These are phyloP conservation scores for Candida silvicultrix DNA, from an alignment of 805 yeast genomes.

Conservation along the genomic window DNA sequence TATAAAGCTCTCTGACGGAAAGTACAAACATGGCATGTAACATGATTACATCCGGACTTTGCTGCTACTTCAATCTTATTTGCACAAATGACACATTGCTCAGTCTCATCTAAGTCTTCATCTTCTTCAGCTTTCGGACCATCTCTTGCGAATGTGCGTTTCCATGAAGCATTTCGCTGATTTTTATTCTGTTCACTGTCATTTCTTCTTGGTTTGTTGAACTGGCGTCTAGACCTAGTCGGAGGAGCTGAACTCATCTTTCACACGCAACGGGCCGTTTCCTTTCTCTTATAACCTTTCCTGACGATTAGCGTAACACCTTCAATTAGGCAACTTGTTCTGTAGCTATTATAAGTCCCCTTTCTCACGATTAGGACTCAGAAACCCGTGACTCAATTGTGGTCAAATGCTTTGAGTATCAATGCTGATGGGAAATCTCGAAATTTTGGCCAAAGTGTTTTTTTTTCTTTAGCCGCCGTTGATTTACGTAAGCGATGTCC, in stretches of 20 bases:
- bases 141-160: conserved; percentile 10
- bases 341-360: too few species aligned
- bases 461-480: too few species aligned
- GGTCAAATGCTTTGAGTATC: too few species aligned
- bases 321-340: too few species aligned
- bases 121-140: conserved; percentile 12
- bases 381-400: too few species aligned
- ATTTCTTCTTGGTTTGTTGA: conserved; percentile 2
- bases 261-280: not conserved
- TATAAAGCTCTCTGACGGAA: conserved; percentile 80
- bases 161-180: conserved; percentile 9
- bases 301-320: too few species aligned
- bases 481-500: too few species aligned
- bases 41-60: conserved; percentile 77
- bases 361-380: too few species aligned
- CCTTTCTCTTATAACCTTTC: too few species aligned
- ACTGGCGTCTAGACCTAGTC: conserved; percentile 1
- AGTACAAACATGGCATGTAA: conserved; percentile 75
- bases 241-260: conserved; percentile 4
- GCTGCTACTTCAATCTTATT: conserved; percentile 59
- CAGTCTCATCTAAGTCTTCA: conserved; percentile 32
- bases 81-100: conserved; percentile 80
- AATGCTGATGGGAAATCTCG: too few species aligned
- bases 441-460: too few species aligned
- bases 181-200: conserved; percentile 2